Base-by-base conservation (phyloP, 306 rosid species). In the Dalbergia oliveri region DNA sequence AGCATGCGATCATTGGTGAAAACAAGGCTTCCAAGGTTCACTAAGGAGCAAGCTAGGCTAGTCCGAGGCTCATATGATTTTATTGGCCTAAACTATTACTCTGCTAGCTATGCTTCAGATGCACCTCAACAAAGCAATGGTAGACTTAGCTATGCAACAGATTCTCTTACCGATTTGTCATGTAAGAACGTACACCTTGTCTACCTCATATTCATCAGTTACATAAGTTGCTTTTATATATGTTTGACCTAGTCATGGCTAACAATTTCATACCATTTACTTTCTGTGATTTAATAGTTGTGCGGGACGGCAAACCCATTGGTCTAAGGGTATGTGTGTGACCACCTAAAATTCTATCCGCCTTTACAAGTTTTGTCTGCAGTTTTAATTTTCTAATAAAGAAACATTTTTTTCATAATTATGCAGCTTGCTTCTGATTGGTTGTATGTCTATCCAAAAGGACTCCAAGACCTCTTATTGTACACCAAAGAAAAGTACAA, bases 21-120 rank as follows among this genome's bases (percentile, higher is more conserved):
- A 69, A 10, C 80, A 12, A 49, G 93, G 67, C 34, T 90, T 19
- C 97, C 93, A 4, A 86, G 64, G 33, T 92, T 90, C 53, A 72
- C 89, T 0, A 19, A 77, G 37, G 76, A 78, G 6, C 79, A 92
- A 79, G 60, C 89, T 0, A 53, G 0, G n/a, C 57, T 58, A 4
- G 16, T 92, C 0, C 84, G 51, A 31, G 92, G 85, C 18, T 90
- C 97, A 4, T 21, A 21, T 21, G 23, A 21, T 21, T 21, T 21
- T 21, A 21, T 21, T 21, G 23, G 23, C 23, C 23, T 21, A 21
- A 21, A 21, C 23, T 21, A 21, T 21, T 21, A 21, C 23, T 21
- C 23, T 21, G 23, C 23, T 7, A 56, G 26, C 6, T 92, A 85
- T 66, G 88, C 72, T 26, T 39, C 76, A 19, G 35, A 90, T 71